Percentiles rank a stretch among this genome's conserved stretches.
These are phyloP conservation scores for Climacium dendroides DNA, from an alignment of 225 moss, liverwort and hornwort species.

Conservation along the genomic window DNA sequence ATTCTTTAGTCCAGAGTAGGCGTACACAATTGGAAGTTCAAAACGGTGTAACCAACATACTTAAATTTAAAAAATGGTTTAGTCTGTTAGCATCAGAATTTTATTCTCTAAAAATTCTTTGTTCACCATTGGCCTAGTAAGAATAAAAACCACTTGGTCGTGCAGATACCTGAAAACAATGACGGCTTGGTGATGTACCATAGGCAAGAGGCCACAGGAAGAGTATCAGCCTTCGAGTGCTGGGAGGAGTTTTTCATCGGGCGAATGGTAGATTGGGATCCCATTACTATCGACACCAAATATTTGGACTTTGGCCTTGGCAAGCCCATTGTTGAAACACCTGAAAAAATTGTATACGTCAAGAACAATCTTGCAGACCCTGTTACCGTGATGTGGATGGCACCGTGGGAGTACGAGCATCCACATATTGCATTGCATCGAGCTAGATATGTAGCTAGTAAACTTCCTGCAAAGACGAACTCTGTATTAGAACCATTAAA, in stretches of 20 bases:
- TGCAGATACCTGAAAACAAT: conserved; percentile 35
- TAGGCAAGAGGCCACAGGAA: conserved; percentile 40
- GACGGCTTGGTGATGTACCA: conserved; percentile 50
- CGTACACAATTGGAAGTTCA: neutral
- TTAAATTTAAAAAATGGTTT: neutral
- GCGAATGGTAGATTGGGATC: conserved; percentile 87
- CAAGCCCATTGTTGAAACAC: conserved; percentile 43
- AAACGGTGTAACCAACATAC: neutral
- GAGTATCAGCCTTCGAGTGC: conserved; percentile 59
- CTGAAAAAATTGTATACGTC: conserved; percentile 52
- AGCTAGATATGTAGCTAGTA: conserved; percentile 26
- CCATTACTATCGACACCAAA: conserved; percentile 42
- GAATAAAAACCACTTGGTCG: neutral
- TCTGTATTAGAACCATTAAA: neutral
- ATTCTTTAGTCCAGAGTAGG: neutral
- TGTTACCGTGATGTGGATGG: conserved; percentile 62
- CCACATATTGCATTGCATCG: conserved; percentile 21
- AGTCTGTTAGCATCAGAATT: neutral
- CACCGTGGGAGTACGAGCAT: conserved; percentile 61
- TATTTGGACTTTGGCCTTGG: conserved; percentile 50
- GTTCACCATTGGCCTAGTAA: neutral
- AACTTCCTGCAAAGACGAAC: conserved; percentile 15
- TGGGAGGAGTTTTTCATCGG: conserved; percentile 88
- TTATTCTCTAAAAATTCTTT: neutral
- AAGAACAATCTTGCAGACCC: conserved; percentile 73